phyloP scores from a whole-genome alignment of 345 rosid genomes.

The Populus deltoides region DNA sequence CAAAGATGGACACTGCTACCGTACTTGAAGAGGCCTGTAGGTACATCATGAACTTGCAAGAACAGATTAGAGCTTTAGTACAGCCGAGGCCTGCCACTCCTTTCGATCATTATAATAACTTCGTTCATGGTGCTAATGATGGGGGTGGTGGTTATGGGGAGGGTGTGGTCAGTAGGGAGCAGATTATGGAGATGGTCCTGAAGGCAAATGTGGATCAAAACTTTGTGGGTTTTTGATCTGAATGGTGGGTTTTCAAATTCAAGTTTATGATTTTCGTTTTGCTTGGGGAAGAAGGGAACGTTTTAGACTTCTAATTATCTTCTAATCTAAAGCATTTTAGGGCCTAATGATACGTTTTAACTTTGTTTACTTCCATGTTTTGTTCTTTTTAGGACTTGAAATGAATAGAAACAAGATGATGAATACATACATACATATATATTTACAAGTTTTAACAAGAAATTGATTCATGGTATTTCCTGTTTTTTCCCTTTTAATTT shows the following conservation, averaged over 20 bases:
- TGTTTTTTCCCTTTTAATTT: too few species aligned
- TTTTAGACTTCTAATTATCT: too few species aligned
- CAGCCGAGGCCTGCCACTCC: constrained; percentile 49
- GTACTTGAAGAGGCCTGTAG: constrained; percentile 55
- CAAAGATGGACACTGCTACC: constrained; percentile 46
- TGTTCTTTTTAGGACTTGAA: too few species aligned
- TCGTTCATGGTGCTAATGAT: neutral
- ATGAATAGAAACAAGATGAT: too few species aligned
- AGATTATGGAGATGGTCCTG: constrained; percentile 41
- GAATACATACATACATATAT: too few species aligned
- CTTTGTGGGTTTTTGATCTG: neutral
- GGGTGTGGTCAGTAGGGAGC: constrained; percentile 41
- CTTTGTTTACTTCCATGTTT: too few species aligned
- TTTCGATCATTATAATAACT: neutral
- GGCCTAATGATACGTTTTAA: too few species aligned
- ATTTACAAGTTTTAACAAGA: too few species aligned
- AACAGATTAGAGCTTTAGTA: constrained; percentile 45
- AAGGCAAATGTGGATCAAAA: constrained; percentile 7
- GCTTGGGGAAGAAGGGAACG: neutral
- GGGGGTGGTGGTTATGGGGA: neutral
- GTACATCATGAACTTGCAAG: constrained; percentile 55
- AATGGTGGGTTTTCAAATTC: neutral
- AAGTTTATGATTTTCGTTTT: too few species aligned
- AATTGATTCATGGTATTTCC: too few species aligned
- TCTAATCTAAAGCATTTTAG: too few species aligned